These are phyloP conservation scores for Beauveria australis DNA, from an alignment of 2,329 filamentous ascomycete genomes.

Conservation along the genomic window DNA sequence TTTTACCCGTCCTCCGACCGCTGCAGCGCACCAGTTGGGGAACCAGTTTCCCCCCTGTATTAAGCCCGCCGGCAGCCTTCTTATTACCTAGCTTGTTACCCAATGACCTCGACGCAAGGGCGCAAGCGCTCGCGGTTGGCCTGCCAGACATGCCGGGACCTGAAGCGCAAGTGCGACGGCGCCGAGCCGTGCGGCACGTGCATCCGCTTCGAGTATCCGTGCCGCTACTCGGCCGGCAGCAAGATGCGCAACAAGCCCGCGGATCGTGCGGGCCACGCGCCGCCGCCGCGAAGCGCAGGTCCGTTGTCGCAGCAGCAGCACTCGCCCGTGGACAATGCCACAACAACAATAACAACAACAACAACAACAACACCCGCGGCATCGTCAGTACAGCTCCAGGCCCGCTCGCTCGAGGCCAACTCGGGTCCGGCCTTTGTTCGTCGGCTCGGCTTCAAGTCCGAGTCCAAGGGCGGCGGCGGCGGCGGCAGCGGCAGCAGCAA, in stretches of 20 bases:
- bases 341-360: slow-evolving; percentile 6
- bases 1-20: slow-evolving; percentile 4
- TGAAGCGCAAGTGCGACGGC: slow-evolving; percentile 50
- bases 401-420: slow-evolving; percentile 43
- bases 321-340: slow-evolving; percentile 12
- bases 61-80: neutral
- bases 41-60: no score
- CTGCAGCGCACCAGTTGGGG: neutral
- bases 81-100: neutral
- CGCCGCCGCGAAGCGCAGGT: neutral
- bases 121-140: slow-evolving; percentile 34
- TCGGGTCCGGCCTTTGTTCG: slow-evolving; percentile 49
- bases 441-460: slow-evolving; percentile 42
- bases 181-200: slow-evolving; percentile 44
- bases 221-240: slow-evolving; percentile 31
- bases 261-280: neutral
- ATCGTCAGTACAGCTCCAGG: slow-evolving; percentile 16
- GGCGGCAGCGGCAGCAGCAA: slow-evolving; percentile 18
- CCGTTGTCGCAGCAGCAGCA: neutral
- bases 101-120: slow-evolving; percentile 12
- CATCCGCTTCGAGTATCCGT: slow-evolving; percentile 44
- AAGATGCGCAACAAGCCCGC: slow-evolving; percentile 10
- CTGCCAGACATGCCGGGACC: slow-evolving; percentile 43
- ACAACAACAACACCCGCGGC: slow-evolving; percentile 11
- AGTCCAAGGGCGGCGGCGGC: slow-evolving; percentile 36